Base-by-base conservation (phyloP, 2,329 filamentous ascomycete genomes). In the Apiospora rasikravindrae region DNA sequence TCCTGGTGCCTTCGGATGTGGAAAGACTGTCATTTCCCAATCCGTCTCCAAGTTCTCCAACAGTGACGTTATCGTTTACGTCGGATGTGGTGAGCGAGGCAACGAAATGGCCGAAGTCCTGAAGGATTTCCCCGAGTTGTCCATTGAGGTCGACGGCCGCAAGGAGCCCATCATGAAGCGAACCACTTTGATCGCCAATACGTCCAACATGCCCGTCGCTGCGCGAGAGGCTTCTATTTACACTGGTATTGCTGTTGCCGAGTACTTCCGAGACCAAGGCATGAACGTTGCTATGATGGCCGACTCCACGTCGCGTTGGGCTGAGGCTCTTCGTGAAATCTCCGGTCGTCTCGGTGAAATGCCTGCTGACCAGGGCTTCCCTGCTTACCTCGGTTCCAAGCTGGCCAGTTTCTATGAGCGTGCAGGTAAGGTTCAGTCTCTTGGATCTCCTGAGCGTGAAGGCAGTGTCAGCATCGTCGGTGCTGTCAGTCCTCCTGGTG, bases 101-200 rank as follows among this genome's bases (percentile, higher is more conserved):
- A 99, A 99, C 82, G 96, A 99, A 86, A 99, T 99, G 96, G 96
- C 96, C 75, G 96, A 99, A 89, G 96, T 99, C 77, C 89, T 99
- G 89, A 98, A 98, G 93, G 96, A 99, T 85, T 99, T 99, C 88
- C 96, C 96, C 73, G 95, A 98, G 89, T 93, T 99, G 76, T 93
- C 94, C 67, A 99, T 99, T 81, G 93, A 97, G 24, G 91, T 98
- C 77, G 93, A 98, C 61, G 96, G 96, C 78, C 94, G 96, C 81
- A 93, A 96, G 85, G 96, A 99, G 83, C 95, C 96, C 77, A 99
- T 99, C 87, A 99, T 99, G 96, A 99, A 99, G 91, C 96, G 96
- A 83, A 99, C 96, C 22, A 97, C 95, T 29, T 89, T 99, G 74
- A 98, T 99, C 81, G 96, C 96, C 83, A 99, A 99, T 86, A 99